phyloP scores from a whole-genome alignment of 129 eudicot species.

The Tagetes erecta region DNA sequence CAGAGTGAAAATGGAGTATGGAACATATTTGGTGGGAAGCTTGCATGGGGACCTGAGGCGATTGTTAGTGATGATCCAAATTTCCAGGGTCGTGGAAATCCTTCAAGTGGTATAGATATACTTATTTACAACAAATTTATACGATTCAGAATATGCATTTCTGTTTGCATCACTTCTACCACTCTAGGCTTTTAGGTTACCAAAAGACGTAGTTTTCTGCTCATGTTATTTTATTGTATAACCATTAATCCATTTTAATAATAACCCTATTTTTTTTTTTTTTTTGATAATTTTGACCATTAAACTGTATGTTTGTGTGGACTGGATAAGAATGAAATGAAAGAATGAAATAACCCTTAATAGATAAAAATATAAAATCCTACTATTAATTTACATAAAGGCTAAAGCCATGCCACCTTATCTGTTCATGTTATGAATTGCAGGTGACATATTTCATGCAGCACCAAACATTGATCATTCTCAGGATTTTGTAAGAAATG shows the following conservation, averaged over 20 bases:
- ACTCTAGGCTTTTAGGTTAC: slow-evolving; percentile 12
- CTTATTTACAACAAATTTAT: slow-evolving; percentile 7
- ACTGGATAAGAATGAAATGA: too few species aligned
- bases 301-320: too few species aligned
- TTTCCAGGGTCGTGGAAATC: slow-evolving; percentile 63
- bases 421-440: slow-evolving; percentile 27
- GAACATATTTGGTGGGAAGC: slow-evolving; percentile 74
- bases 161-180: slow-evolving; percentile 13
- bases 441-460: slow-evolving; percentile 78
- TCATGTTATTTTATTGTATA: slow-evolving; percentile 4
- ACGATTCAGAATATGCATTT: slow-evolving; percentile 5
- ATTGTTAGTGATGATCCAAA: slow-evolving; percentile 77
- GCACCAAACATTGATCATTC: slow-evolving; percentile 80
- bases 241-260: not conserved
- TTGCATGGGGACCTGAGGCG: slow-evolving; percentile 72
- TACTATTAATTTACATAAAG: not conserved
- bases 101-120: slow-evolving; percentile 52
- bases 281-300: too few species aligned
- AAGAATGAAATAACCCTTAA: too few species aligned
- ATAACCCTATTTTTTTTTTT: too few species aligned
- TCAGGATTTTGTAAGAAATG: slow-evolving; percentile 60
- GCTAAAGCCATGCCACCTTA: not conserved
- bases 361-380: not conserved
- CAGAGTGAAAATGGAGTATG: slow-evolving; percentile 61
- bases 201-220: not conserved